Base-by-base conservation (phyloP, 2,329 filamentous ascomycete species). In the Pleoardoris graminearum region DNA sequence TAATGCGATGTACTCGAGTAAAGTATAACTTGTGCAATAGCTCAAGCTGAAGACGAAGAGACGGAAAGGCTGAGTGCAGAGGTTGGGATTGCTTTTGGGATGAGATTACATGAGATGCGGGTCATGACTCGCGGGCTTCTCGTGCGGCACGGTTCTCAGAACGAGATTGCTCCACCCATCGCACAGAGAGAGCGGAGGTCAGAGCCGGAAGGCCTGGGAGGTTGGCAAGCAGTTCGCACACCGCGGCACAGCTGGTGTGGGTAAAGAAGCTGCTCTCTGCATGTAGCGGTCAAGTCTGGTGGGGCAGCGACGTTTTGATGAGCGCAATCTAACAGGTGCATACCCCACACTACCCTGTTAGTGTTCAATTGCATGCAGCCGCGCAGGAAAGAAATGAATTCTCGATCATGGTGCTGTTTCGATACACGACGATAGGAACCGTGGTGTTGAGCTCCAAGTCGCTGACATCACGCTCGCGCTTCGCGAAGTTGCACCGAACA, bases 21-120 rank as follows among this genome's bases (percentile, higher is more conserved):
- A 19, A n/a, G n/a, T n/a, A n/a, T n/a, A n/a, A n/a, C n/a, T n/a
- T n/a, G n/a, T n/a, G n/a, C n/a, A n/a, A n/a, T n/a, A n/a, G n/a
- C n/a, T n/a, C n/a, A n/a, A n/a, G n/a, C n/a, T n/a, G 21, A 41
- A 41, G 37, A 12, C 7, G 25, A 16, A 36, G 19, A 5, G 16
- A 14, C 10, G 27, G 12, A 19, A 39, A 27, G 46, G 36, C 36
- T 48, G 46, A 25, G 25, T 14, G 36, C 35, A 14, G 27, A 25
- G 11, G 32, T n/a, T 27, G 21, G n/a, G 7, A 14, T 37, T 33
- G 35, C 17, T 22, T 41, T 41, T 41, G 11, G n/a, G 3, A 14
- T 33, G 25, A 41, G 36, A 41, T 41, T 11, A 48, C 17, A 39
- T 41, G 46, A 29, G 22, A 46, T 48, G 46, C 35, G 25, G 25